A percentile compares a stretch with the other conserved stretches of the same genome.
Evolutionary conservation across 2,329 filamentous ascomycete genomes (phyloP).

Genomic region (Colletotrichum somersetense): DNA sequence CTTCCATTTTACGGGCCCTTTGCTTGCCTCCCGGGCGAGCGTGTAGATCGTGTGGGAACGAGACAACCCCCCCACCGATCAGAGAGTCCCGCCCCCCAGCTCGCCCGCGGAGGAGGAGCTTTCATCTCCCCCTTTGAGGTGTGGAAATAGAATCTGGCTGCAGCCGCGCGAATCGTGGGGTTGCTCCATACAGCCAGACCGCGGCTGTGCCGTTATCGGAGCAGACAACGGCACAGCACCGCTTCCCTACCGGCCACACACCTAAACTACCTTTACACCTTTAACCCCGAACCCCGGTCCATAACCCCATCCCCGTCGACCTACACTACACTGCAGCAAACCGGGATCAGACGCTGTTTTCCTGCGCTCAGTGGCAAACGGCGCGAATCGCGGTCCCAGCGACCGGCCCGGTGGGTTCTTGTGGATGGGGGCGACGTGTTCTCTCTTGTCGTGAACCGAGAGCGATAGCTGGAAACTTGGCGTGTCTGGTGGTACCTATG

Average conservation of each 20-base stretch:
- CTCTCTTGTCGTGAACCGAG: not conserved
- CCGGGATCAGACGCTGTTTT: constrained; percentile 1
- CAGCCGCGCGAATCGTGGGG: constrained; percentile 12
- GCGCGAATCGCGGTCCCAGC: constrained; percentile 7
- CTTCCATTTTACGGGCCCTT: not conserved
- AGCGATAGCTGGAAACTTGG: not conserved
- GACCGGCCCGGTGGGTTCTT: constrained; percentile 4
- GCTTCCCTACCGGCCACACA: too few relatives aligned
- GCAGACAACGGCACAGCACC: not conserved
- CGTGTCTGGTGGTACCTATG: not conserved
- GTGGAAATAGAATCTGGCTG: not conserved
- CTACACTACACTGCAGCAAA: not conserved
- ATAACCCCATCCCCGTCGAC: too few relatives aligned
- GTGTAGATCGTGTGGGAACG: not conserved
- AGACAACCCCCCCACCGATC: not conserved
- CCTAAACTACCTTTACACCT: too few relatives aligned
- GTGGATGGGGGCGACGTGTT: not conserved
- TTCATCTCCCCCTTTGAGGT: not conserved
- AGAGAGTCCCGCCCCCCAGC: not conserved
- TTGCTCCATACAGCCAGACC: not conserved
- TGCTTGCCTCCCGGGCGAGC: not conserved
- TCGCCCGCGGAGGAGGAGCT: not conserved
- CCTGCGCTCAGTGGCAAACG: not conserved
- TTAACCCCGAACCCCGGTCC: too few relatives aligned
- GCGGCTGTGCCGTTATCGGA: constrained; percentile 21